Percentiles rank a stretch among this genome's conserved stretches.
These are phyloP conservation scores for Psidium guajava DNA, from an alignment of 345 rosid species.

Conservation along the genomic window DNA sequence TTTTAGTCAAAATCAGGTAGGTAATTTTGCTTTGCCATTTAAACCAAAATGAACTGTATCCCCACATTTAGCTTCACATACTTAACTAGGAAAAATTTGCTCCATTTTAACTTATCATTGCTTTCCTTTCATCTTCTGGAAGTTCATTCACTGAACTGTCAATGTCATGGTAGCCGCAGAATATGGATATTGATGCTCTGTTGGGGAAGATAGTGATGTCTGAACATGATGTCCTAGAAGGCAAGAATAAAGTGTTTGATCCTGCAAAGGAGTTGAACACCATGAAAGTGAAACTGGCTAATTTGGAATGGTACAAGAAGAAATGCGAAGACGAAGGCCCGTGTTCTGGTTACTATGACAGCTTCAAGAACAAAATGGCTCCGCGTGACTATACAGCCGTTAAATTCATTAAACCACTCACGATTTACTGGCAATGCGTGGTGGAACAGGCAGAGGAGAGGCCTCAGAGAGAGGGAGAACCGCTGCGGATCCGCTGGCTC, in stretches of 20 bases:
- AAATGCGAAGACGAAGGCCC: not conserved
- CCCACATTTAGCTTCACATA: not conserved
- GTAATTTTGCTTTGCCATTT: not conserved
- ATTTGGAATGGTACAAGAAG: conserved; percentile 62
- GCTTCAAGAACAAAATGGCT: conserved; percentile 14
- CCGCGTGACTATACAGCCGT: not conserved
- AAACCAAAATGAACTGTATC: not conserved
- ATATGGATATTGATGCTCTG: not conserved
- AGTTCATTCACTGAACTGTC: not conserved
- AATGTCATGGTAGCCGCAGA: conserved; percentile 11
- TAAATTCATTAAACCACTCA: conserved; percentile 14
- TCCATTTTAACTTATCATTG: not conserved
- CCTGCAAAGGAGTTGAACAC: conserved; percentile 17
- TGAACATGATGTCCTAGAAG: not conserved
- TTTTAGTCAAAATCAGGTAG: not conserved
- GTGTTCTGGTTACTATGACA: conserved; percentile 45
- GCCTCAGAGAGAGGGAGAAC: conserved; percentile 31
- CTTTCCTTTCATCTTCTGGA: not conserved
- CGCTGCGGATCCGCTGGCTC: conserved; percentile 20
- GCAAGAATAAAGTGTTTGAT: conserved; percentile 11
- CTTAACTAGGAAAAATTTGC: not conserved
- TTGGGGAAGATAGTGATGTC: not conserved
- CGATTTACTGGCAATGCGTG: conserved; percentile 28
- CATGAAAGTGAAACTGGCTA: conserved; percentile 27
- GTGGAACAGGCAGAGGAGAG: conserved; percentile 38